Base-by-base conservation (phyloP, 169 alveolate genomes). In the Theileria parva region DNA sequence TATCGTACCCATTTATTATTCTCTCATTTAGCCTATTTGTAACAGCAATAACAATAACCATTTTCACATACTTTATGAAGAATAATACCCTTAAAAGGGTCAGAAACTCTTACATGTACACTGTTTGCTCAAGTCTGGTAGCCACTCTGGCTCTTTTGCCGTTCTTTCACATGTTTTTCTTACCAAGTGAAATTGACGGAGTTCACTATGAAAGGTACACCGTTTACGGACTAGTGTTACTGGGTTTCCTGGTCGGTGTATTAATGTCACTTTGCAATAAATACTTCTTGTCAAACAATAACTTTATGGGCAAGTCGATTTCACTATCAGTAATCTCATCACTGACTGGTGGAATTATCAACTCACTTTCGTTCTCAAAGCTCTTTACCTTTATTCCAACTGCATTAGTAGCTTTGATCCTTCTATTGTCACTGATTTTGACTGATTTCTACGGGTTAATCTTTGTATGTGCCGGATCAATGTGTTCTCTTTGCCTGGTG, bases 1-100 rank as follows among this genome's bases (percentile, higher is more conserved):
- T 69, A 50, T 17, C 25, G 7, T 69, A 34, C 77, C 77, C 77
- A 15, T 15, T 69, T 9, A 17, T 69, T 3, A n/a, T 69, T 25
- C 66, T 69, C 23, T 15, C 77, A n/a, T 69, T 69, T 27, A 28
- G 61, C 66, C 19, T 69, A 27, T 70, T 23, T 50, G 13, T 69
- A 15, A 25, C 28, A 5, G 48, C 50, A 19, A 50, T 69, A 34
- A 17, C 50, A n/a, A 28, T 28, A 17, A 34, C 50, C 5, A 9
- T 69, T 50, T 34, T 69, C 51, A 32, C 27, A 7, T 51, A 34
- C 11, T 17, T 69, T 27, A 32, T 64, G 72, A 64, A 34, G 53
- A 30, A 64, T 21, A 50, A 69, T 27, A 27, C 27, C 39, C n/a
- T 69, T 5, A 69, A 27, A n/a, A 15, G 21, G 25, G 48, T 57